Base-by-base conservation (phyloP, 148 eudicot genomes). In the Rhododendron williamsianum region DNA sequence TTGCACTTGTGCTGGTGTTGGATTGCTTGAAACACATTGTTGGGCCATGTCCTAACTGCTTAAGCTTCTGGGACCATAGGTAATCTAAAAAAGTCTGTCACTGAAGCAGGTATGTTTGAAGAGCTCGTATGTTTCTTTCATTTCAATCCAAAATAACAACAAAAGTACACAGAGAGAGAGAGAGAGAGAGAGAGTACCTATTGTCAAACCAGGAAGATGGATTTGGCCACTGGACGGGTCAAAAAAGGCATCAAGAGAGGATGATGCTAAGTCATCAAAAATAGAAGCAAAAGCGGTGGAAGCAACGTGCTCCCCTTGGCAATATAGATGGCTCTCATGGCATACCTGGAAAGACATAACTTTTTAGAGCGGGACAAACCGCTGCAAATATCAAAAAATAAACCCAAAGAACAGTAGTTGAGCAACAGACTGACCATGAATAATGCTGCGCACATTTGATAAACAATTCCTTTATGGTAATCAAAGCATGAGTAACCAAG, bases 261-360 rank as follows among this genome's bases (percentile, higher is more conserved):
- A 97, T 23, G 99, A 97, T 85, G 99, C 95, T 84, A 91, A 83
- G 93, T 97, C 99, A 88, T 97, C 99, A 80, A 97, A 97, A 85
- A 93, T 93, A 76, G 99, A 97, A 85, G 98, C 96, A 86, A 97
- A 97, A 84, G 93, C 89, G 99, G 99, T 43, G 99, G 99, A 82
- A 97, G 98, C 90, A 97, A 89, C 36, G 91, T 87, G 90, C 98
- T 97, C 93, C 99, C 99, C 85, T 97, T 97, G 52, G 98, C 99
- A 87, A 97, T 94, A 83, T 97, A 97, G 87, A 97, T 89, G 84
- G 99, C 98, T 84, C 99, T 95, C 98, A 95, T 91, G 84, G 94
- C 93, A 91, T 97, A 94, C 99, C 99, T 97, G 84, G 80, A 84
- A 72, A 63, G 38, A 46, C 56, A 76, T 56, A 73, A 4, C 51